A percentile compares a stretch with the other conserved stretches of the same genome.
phyloP scores from a whole-genome alignment of 306 rosid species.

The Dalbergia oliveri region DNA sequence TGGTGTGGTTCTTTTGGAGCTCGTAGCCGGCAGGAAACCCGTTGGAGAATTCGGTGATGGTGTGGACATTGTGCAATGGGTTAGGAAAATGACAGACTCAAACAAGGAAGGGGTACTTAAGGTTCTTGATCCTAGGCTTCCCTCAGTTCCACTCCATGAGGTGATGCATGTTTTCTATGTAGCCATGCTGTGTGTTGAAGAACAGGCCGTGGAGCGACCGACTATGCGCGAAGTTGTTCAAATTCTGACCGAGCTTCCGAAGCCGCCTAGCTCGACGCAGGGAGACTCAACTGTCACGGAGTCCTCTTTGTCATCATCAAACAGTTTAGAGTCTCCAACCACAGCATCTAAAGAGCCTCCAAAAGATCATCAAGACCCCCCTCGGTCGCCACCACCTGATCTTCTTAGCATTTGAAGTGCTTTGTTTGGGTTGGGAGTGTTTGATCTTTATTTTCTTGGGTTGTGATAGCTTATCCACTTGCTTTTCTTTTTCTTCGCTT shows the following conservation, averaged over 20 bases:
- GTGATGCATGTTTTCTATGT: slow-evolving; percentile 78
- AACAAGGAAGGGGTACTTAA: slow-evolving; percentile 58
- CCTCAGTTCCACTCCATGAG: slow-evolving; percentile 62
- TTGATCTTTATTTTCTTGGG: slow-evolving; percentile 49
- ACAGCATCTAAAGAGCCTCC: slow-evolving; percentile 48
- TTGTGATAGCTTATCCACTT: slow-evolving; percentile 48
- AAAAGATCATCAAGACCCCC: slow-evolving; percentile 61
- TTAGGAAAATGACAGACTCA: slow-evolving; percentile 63
- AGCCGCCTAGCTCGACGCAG: slow-evolving; percentile 63
- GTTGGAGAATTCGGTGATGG: slow-evolving; percentile 95
- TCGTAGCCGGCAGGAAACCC: slow-evolving; percentile 78
- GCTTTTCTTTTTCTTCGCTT: slow-evolving; percentile 35
- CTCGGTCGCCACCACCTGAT: slow-evolving; percentile 77
- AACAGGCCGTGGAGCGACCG: slow-evolving; percentile 77
- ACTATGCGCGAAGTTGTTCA: slow-evolving; percentile 92
- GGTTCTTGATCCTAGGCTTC: slow-evolving; percentile 61
- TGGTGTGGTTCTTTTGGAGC: slow-evolving; percentile 85
- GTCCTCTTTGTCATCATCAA: slow-evolving; percentile 56
- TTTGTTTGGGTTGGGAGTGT: slow-evolving; percentile 43
- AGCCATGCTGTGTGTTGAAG: slow-evolving; percentile 88
- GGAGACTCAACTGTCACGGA: slow-evolving; percentile 58
- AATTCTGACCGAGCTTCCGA: slow-evolving; percentile 83
- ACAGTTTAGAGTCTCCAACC: slow-evolving; percentile 61
- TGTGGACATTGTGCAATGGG: slow-evolving; percentile 94
- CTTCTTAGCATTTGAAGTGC: slow-evolving; percentile 86